A percentile compares a stretch with the other conserved stretches of the same genome.
Conservation (phyloP, 228 moss, liverwort and hornwort genomes). For the Sphagnum fallax region DNA sequence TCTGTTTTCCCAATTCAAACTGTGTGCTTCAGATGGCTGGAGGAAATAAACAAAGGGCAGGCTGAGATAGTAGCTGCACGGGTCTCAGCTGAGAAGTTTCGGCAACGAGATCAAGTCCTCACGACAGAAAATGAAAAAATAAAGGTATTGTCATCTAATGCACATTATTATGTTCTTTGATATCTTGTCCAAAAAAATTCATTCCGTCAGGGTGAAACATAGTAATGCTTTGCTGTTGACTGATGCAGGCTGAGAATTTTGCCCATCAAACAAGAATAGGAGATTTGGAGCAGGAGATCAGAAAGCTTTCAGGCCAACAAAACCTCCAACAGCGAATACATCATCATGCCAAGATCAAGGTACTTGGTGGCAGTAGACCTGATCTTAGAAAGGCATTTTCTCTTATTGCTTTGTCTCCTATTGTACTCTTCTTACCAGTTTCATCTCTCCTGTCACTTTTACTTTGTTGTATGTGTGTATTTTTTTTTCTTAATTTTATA, state of each 20-base stretch:
- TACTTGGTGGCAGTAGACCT: not conserved
- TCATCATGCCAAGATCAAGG: slow-evolving; percentile 98
- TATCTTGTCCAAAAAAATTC: too few relatives aligned
- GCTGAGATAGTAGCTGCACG: slow-evolving; percentile 83
- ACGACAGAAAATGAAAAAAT: slow-evolving; percentile 65
- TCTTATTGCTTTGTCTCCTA: too few relatives aligned
- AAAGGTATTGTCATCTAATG: slow-evolving; percentile 30
- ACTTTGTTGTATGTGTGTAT: not conserved
- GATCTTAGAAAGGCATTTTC: too few relatives aligned
- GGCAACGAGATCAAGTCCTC: slow-evolving; percentile 55
- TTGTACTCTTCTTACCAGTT: too few relatives aligned
- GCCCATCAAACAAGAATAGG: slow-evolving; percentile 49
- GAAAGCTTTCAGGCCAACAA: slow-evolving; percentile 91
- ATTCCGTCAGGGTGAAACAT: too few relatives aligned
- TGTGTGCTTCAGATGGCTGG: slow-evolving; percentile 64
- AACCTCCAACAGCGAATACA: slow-evolving; percentile 94
- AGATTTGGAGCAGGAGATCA: slow-evolving; percentile 75
- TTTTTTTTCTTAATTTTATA: not conserved
- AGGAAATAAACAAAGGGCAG: slow-evolving; percentile 79
- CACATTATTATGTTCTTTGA: too few relatives aligned
- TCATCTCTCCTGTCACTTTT: not conserved
- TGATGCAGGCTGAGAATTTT: slow-evolving; percentile 39
- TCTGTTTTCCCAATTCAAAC: not conserved
- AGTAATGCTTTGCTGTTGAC: too few relatives aligned
- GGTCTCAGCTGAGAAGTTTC: slow-evolving; percentile 76